Evolutionary conservation across 768 basidiomycete species (phyloP).

Genomic region (Mycena latifolia): DNA sequence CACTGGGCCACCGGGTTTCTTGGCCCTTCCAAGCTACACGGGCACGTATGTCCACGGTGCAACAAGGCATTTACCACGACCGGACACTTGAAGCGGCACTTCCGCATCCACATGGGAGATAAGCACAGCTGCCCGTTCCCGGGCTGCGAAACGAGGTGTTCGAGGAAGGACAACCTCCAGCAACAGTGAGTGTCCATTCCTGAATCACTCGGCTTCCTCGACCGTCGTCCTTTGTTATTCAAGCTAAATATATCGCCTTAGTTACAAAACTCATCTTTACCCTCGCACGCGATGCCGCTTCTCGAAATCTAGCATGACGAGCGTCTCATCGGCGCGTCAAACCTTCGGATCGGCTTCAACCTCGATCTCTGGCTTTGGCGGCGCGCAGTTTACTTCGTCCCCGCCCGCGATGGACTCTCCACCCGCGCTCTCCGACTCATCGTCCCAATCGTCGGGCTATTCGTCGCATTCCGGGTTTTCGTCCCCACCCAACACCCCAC

Average conservation of each 20-base stretch:
- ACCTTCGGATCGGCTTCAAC: not conserved
- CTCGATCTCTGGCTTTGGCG: not conserved
- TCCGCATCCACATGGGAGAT: conserved; percentile 76
- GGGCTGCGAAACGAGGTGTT: conserved; percentile 76
- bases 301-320: not conserved
- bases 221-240: too few relatives aligned
- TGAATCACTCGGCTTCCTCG: not conserved
- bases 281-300: not conserved
- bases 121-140: conserved; percentile 79
- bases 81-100: conserved; percentile 74
- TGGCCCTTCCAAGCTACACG: not conserved
- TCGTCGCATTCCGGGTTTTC: conserved; percentile 3
- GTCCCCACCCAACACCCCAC: not conserved
- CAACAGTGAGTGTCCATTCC: conserved; percentile 28
- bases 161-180: conserved; percentile 72
- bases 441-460: conserved; percentile 12
- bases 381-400: not conserved
- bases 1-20: not conserved
- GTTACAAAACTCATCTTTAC: conserved; percentile 17
- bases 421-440: not conserved
- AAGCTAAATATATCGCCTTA: not conserved
- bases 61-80: conserved; percentile 70
- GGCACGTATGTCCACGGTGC: conserved; percentile 60
- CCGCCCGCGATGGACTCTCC: conserved; percentile 14
- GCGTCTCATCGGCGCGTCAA: not conserved